Evolutionary conservation across 2,329 filamentous ascomycete species (phyloP), one percentile per base, ranked within the genome.

Genomic region (Blastomyces percursus): DNA sequence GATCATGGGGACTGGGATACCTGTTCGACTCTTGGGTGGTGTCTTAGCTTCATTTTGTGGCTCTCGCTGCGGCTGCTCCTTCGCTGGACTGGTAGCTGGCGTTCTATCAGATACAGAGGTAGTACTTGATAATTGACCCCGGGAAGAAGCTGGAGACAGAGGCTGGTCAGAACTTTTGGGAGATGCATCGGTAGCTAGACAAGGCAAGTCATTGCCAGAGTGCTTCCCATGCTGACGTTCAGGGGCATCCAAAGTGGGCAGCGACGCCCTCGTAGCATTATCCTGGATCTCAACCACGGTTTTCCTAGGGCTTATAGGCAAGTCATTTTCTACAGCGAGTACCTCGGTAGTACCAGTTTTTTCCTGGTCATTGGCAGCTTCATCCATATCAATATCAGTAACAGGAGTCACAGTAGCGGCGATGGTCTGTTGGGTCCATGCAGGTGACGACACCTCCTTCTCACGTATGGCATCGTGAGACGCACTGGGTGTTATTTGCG

Each of bases 11-110:
- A 14, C 38, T n/a, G 42, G 5, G 1, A 48, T 21, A 11, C 40
- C 21, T 59, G 32, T 42, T 38, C 24, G 21, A n/a, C 14, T 44
- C 9, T 62, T 38, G 11, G 54, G n/a, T 21, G 44, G 16, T 30
- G 54, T 42, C 27, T 24, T 24, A 16, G 54, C 30, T 50, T 55
- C 60, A 62, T 38, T 62, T 57, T 48, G 19, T 2, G 44, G 24
- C 69, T 82, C 79, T 67, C 82, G 80, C 3, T 76, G 75, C 12
- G 24, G 48, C 24, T 40, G 42, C 65, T 82, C 78, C 66, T 79
- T 74, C 3, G 80, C 73, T 19, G 80, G 80, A 14, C 55, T 62
- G 14, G 24, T 62, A 19, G 35, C 42, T 46, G 61, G 61, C 7
- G 61, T 52, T 56, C 42, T 51, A 27, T 59, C 55, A 19, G 55